Conservation (phyloP, 441 rosid species). For the Croton laevigatus region DNA sequence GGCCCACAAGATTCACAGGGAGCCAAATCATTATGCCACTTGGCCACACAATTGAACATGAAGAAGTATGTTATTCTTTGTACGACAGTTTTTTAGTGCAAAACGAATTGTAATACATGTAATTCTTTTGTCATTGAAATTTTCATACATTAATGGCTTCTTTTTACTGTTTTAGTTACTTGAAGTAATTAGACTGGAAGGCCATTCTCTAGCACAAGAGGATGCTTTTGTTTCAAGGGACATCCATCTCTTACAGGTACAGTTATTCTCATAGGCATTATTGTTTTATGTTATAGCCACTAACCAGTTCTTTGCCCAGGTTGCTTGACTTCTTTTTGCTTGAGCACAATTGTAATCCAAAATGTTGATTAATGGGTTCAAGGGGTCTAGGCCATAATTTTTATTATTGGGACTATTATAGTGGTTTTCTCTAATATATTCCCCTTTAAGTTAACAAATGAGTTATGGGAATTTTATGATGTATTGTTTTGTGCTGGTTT, state of each 20-base stretch:
- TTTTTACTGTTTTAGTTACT: conserved; percentile 46
- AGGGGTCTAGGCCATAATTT: neutral
- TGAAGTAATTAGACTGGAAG: conserved; percentile 92
- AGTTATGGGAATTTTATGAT: neutral
- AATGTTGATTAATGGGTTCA: neutral
- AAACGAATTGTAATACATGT: neutral
- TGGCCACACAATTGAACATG: conserved; percentile 94
- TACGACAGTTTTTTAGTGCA: neutral
- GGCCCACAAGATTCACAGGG: conserved; percentile 92
- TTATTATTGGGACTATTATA: neutral
- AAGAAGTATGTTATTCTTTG: conserved; percentile 60
- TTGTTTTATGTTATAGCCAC: neutral
- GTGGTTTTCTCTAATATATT: neutral
- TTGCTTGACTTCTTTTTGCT: no score
- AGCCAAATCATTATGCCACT: conserved; percentile 96
- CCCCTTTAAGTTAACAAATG: neutral
- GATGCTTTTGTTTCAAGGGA: conserved; percentile 87
- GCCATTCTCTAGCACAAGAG: conserved; percentile 86
- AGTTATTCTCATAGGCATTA: conserved; percentile 3
- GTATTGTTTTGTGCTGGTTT: neutral
- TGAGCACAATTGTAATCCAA: neutral
- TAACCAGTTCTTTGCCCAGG: neutral
- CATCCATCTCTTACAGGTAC: conserved; percentile 93
- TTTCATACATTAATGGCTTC: neutral
- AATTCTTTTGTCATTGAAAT: neutral